These are phyloP conservation scores for Clonostachys byssicola DNA, from an alignment of 2,329 filamentous ascomycete species.

Conservation along the genomic window DNA sequence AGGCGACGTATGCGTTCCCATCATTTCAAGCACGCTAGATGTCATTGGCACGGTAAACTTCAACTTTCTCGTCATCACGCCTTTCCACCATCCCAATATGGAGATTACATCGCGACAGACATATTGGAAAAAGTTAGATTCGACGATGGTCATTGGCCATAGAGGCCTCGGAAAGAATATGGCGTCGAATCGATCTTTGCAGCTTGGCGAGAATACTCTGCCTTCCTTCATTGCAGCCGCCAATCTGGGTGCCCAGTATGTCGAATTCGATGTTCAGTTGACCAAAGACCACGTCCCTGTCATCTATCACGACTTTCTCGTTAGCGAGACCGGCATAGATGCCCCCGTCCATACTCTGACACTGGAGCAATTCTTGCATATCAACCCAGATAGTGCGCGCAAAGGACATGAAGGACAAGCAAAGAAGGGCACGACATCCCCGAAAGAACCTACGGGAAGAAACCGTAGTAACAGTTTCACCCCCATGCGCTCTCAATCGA, in stretches of 20 bases:
- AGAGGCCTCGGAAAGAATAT: slow-evolving; percentile 87
- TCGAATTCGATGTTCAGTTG: slow-evolving; percentile 85
- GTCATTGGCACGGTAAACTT: slow-evolving; percentile 95
- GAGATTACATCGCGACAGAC: slow-evolving; percentile 85
- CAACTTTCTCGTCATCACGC: slow-evolving; percentile 92
- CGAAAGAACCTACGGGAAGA: slow-evolving; percentile 5
- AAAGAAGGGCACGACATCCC: neutral
- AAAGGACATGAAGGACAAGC: neutral
- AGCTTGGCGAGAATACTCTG: slow-evolving; percentile 94
- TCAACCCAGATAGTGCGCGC: slow-evolving; percentile 55
- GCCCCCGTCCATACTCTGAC: slow-evolving; percentile 94
- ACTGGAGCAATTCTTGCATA: slow-evolving; percentile 89
- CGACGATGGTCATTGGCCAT: slow-evolving; percentile 76
- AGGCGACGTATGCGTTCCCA: slow-evolving; percentile 87
- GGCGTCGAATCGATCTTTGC: slow-evolving; percentile 76
- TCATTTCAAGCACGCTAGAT: slow-evolving; percentile 79
- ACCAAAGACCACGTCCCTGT: slow-evolving; percentile 99
- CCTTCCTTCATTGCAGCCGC: slow-evolving; percentile 95
- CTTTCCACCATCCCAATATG: slow-evolving; percentile 92
- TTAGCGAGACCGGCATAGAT: slow-evolving; percentile 96
- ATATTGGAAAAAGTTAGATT: slow-evolving; percentile 91
- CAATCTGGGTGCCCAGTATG: slow-evolving; percentile 78
- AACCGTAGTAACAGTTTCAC: slow-evolving; percentile 31
- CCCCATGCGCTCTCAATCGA: slow-evolving; percentile 48
- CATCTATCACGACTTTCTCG: slow-evolving; percentile 97